These are phyloP conservation scores for Dactylellina parvicollis DNA, from an alignment of 2,329 filamentous ascomycete species.

Conservation along the genomic window DNA sequence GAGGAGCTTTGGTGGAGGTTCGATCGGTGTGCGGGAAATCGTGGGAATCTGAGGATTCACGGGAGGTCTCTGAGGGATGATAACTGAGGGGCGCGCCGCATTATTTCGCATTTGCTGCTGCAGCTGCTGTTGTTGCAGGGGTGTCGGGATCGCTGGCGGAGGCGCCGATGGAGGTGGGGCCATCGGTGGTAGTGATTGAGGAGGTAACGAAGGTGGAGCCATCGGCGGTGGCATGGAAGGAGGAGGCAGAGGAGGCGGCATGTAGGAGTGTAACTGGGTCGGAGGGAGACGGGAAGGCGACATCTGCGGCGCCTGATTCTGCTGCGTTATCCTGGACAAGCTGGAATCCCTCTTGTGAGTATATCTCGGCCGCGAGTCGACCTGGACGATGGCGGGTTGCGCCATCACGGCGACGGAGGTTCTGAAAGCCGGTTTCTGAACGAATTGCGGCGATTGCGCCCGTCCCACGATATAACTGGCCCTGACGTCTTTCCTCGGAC, in stretches of 20 bases:
- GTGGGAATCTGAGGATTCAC: slow-evolving; percentile 21
- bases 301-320: slow-evolving; percentile 12
- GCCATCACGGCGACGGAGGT: slow-evolving; percentile 51
- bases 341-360: slow-evolving; percentile 42
- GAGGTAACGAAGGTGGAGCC: background rate
- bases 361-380: slow-evolving; percentile 38
- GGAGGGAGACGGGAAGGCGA: slow-evolving; percentile 26
- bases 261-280: slow-evolving; percentile 13
- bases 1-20: slow-evolving; percentile 33
- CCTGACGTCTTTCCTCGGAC: slow-evolving; percentile 42
- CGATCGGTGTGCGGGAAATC: slow-evolving; percentile 13
- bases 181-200: slow-evolving; percentile 14
- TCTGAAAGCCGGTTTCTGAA: slow-evolving; percentile 36
- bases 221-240: slow-evolving; percentile 34
- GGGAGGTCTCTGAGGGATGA: slow-evolving; percentile 27
- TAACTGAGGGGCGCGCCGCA: slow-evolving; percentile 33
- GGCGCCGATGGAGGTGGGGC: slow-evolving; percentile 42
- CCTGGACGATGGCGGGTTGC: slow-evolving; percentile 40
- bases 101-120: slow-evolving; percentile 31
- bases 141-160: slow-evolving; percentile 41
- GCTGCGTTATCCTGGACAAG: slow-evolving; percentile 20
- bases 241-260: slow-evolving; percentile 49
- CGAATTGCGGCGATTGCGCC: slow-evolving; percentile 45
- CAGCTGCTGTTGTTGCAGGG: background rate
- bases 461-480: slow-evolving; percentile 39